Evolutionary conservation across 148 eudicot species (phyloP), one percentile per base, ranked within the genome.

Genomic region (Simmondsia chinensis): DNA sequence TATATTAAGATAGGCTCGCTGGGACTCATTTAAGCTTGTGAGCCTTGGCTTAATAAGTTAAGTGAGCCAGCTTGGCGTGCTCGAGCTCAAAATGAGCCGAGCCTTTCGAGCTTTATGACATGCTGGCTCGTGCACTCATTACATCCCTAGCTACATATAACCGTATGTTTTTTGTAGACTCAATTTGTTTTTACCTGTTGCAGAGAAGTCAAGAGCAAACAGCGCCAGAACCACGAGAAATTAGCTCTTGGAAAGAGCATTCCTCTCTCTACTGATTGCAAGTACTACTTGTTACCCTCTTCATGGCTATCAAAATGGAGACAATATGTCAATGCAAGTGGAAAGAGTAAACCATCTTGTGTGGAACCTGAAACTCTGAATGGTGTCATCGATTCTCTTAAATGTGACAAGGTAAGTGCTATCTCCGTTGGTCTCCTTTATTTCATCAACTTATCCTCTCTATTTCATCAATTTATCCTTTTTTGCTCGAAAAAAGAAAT

Each of bases 271-370:
- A 51, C 71, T 12, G 39, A 53, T 61, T 60, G 65, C 68, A 72
- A 66, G 62, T 85, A 91, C 64, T 91, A 74, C 56, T 59, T 91
- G 69, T 62, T 85, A 54, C 95, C 95, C 6, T 70, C 95, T 55
- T 74, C 73, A 46, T 91, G 99, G 99, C 56, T 91, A 46, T 76
- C 80, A 36, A 79, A 73, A 48, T 91, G 99, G 99, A 82, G 69
- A 72, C 65, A 50, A 68, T 91, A 78, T 57, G 42, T 76, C 16
- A 76, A 30, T 63, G 52, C 88, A 24, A 77, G 59, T 76, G 95
- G 86, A 37, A 91, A 75, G 61, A 79, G 56, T 56, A 50, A 70
- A 44, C 46, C 80, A 45, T 59, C 83, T 43, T 44, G 60, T 48
- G 56, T 31, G 7, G 80, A 89, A 66, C 86, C 87, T 50, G 93